Evolutionary conservation across 345 rosid genomes (phyloP), one percentile per base, ranked within the genome.

Genomic region (Ricinus communis): DNA sequence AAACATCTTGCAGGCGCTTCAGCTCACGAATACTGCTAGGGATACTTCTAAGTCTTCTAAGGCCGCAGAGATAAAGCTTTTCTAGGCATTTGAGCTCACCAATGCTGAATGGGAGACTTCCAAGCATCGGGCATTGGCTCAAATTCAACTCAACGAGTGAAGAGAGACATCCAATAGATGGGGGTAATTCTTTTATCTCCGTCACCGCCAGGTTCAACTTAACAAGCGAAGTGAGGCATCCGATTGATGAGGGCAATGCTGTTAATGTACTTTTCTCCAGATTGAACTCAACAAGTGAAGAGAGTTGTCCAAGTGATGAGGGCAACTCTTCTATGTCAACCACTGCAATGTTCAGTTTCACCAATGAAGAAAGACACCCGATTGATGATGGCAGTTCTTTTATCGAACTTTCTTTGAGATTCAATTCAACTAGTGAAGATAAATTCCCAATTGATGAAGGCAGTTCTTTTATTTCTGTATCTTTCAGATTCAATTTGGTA

Each of bases 31-130:
- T 43, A 54, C 51, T 56, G 18, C 41, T 43, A 10, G 72, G 51
- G 7, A 69, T 40, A 43, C 18, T 56, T 43, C 0, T 31, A 10
- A 69, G 64, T 14, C 36, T 27, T 54, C 52, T 68, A 45, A 63
- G 51, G 22, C 67, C 67, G 46, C 67, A 63, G 6, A 63, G 52
- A 13, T 22, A 63, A 24, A 63, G 52, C 21, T 63, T 63, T 63
- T 63, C 67, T 2, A 63, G 67, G 53, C 67, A 63, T 63, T 63
- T 43, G 3, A 63, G 31, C 52, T 63, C 67, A 13, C 67, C 67
- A 63, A 63, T 63, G 67, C 52, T 63, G 67, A 21, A 43, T 15
- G 67, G 67, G 43, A 63, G 67, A 63, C 52, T 63, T 25, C 21
- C 5, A 24, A 63, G 52, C 16, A n/a, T 63, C 4, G 67, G 67